phyloP scores from a whole-genome alignment of 163 green algal species.

The Chlorella variabilis region DNA sequence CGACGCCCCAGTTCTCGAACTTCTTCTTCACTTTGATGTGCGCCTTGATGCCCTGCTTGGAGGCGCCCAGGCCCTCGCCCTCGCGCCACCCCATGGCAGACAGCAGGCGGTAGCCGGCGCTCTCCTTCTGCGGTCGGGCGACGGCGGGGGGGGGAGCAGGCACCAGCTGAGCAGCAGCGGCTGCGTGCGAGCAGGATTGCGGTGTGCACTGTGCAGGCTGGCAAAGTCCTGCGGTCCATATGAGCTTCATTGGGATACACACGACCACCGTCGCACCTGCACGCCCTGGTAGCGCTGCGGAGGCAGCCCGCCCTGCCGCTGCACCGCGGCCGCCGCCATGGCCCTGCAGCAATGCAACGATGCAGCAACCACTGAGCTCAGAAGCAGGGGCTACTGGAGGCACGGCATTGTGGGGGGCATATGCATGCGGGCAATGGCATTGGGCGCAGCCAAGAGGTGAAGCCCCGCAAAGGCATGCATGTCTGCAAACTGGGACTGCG shows the following conservation, averaged over 20 bases:
- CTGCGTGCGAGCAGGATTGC: not conserved
- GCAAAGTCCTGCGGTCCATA: too few relatives aligned
- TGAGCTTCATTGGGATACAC: too few relatives aligned
- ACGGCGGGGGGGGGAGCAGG: not conserved
- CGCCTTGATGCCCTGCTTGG: conserved; percentile 84
- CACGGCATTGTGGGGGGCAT: not conserved
- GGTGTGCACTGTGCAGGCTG: too few relatives aligned
- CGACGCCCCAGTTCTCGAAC: conserved; percentile 82
- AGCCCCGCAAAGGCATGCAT: too few relatives aligned
- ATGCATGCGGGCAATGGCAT: not conserved
- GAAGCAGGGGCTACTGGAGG: too few relatives aligned
- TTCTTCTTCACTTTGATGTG: conserved; percentile 91
- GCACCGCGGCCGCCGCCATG: conserved; percentile 26
- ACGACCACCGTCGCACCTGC: not conserved
- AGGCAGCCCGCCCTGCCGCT: conserved; percentile 13
- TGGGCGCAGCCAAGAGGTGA: too few relatives aligned
- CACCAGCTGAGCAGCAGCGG: not conserved
- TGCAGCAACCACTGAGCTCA: too few relatives aligned
- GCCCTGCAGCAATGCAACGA: not conserved
- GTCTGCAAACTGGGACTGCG: too few relatives aligned
- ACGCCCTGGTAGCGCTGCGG: conserved; percentile 77
- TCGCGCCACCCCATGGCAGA: conserved; percentile 85
- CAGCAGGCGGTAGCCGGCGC: conserved; percentile 80
- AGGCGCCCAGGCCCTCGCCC: conserved; percentile 82
- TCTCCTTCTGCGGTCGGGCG: conserved; percentile 67